Evolutionary conservation across 1,284 basidiomycete species (phyloP).

Genomic region (Caloboletus firmus): DNA sequence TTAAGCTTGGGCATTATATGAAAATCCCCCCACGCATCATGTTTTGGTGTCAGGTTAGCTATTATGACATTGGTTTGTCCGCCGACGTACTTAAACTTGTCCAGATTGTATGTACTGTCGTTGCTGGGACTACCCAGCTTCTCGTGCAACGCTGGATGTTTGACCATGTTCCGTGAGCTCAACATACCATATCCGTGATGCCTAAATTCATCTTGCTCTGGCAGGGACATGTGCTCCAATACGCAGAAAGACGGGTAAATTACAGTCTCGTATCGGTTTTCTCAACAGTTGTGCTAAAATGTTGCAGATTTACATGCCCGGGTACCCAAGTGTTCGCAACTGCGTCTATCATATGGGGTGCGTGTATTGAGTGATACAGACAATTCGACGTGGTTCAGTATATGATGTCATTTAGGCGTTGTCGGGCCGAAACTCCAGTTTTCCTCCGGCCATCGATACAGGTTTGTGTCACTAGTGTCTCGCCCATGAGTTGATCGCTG

Average conservation of each 20-base stretch:
- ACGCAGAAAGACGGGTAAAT: slow-evolving; percentile 36
- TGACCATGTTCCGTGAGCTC: slow-evolving; percentile 28
- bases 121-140: slow-evolving; percentile 43
- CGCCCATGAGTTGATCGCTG: neutral
- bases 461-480: slow-evolving; percentile 12
- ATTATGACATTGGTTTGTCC: neutral
- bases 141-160: slow-evolving; percentile 50
- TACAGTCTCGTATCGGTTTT: neutral
- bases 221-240: slow-evolving; percentile 34
- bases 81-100: neutral
- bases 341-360: slow-evolving; percentile 40
- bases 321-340: slow-evolving; percentile 38
- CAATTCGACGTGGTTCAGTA: neutral
- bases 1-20: slow-evolving; percentile 53
- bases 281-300: neutral
- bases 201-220: neutral
- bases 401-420: slow-evolving; percentile 28
- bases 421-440: slow-evolving; percentile 44
- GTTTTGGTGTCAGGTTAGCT: slow-evolving; percentile 42
- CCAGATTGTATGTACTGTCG: slow-evolving; percentile 41
- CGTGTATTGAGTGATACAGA: neutral
- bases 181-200: neutral
- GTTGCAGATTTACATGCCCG: slow-evolving; percentile 38
- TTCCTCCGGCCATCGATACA: slow-evolving; percentile 37
- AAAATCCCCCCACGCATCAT: slow-evolving; percentile 51